These are phyloP conservation scores for Saccharomyces hybrid DNA, from an alignment of 1,139 yeast species.

Conservation along the genomic window DNA sequence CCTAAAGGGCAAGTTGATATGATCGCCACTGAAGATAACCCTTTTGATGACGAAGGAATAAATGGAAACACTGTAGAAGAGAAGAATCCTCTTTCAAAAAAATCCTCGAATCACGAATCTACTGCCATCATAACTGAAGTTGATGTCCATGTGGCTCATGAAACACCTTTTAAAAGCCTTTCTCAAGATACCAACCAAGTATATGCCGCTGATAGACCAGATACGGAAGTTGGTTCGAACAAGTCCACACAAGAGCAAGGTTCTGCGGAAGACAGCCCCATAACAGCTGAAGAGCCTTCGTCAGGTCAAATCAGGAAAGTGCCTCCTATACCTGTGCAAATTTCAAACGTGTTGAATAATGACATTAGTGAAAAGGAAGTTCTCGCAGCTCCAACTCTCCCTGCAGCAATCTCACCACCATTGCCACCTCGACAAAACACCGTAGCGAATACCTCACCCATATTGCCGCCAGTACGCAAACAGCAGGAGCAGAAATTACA, in stretches of 20 bases:
- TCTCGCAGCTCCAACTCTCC: too few relatives aligned
- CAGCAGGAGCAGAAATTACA: background rate
- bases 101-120: background rate
- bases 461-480: constrained; percentile 12
- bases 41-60: background rate
- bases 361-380: too few relatives aligned
- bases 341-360: too few relatives aligned
- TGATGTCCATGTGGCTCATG: background rate
- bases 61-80: background rate
- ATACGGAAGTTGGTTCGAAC: background rate
- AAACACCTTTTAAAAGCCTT: background rate
- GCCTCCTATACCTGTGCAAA: background rate
- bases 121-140: background rate
- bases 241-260: background rate
- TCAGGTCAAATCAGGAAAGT: background rate
- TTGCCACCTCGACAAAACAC: constrained; percentile 1
- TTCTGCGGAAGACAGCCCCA: background rate
- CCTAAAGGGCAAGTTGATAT: background rate
- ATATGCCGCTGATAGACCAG: background rate
- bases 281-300: background rate
- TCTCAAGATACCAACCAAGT: background rate
- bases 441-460: constrained; percentile 7
- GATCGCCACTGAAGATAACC: background rate
- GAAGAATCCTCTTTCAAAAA: background rate
- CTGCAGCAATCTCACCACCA: too few relatives aligned